Percentiles rank a stretch among this genome's conserved stretches.
Evolutionary conservation across 2,329 filamentous ascomycete species (phyloP).

Genomic region (Fusarium compactum): DNA sequence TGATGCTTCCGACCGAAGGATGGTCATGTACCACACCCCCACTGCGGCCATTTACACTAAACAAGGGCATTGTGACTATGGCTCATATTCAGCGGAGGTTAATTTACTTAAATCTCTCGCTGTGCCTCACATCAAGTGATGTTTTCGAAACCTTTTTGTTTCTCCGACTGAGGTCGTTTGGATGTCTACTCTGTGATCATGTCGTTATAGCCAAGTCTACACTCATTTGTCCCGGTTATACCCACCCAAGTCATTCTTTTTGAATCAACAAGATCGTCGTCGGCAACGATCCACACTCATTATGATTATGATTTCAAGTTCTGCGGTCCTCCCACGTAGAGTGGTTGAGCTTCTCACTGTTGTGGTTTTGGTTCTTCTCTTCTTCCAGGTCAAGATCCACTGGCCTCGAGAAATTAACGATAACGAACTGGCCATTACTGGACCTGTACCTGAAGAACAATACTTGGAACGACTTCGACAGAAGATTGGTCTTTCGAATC

Average conservation of each 20-base stretch:
- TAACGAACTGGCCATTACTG: slow-evolving; percentile 33
- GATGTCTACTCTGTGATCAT: slow-evolving; percentile 32
- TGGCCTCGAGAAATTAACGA: slow-evolving; percentile 11
- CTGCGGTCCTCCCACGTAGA: slow-evolving; percentile 41
- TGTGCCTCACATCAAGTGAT: slow-evolving; percentile 29
- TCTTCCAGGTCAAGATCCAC: slow-evolving; percentile 40
- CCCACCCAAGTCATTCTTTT: slow-evolving; percentile 47
- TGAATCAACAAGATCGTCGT: slow-evolving; percentile 12
- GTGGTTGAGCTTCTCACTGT: slow-evolving; percentile 41
- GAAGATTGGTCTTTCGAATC: slow-evolving; percentile 48
- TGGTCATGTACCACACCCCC: slow-evolving; percentile 28
- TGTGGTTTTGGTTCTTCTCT: slow-evolving; percentile 45
- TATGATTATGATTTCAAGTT: slow-evolving; percentile 48
- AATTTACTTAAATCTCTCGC: slow-evolving; percentile 44
- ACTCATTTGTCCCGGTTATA: slow-evolving; percentile 24
- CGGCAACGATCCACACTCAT: slow-evolving; percentile 21
- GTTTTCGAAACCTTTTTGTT: not conserved
- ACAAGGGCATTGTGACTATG: slow-evolving; percentile 34
- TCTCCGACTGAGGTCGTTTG: slow-evolving; percentile 8
- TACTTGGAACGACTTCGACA: slow-evolving; percentile 49
- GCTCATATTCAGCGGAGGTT: slow-evolving; percentile 6
- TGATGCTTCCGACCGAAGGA: slow-evolving; percentile 40
- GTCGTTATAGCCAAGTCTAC: slow-evolving; percentile 34
- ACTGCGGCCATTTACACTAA: slow-evolving; percentile 41
- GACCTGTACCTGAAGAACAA: slow-evolving; percentile 49